Base-by-base conservation (phyloP, 2,329 filamentous ascomycete genomes). In the Parascedosporium putredinis region DNA sequence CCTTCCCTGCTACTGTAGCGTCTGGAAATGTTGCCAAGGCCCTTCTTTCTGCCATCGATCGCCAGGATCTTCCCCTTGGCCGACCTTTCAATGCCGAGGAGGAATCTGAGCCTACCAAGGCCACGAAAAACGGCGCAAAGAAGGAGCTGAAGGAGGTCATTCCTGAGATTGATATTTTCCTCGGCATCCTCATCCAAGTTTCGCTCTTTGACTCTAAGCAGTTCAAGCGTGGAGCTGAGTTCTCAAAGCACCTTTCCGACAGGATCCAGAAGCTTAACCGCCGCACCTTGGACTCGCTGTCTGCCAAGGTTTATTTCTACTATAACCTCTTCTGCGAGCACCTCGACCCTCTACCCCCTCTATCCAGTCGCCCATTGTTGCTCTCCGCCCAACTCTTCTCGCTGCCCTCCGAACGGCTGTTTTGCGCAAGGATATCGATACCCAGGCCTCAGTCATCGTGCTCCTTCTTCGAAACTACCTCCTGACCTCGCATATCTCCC, bases 261-360 rank as follows among this genome's bases (percentile, higher is more conserved):
- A 84, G 85, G 63, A 84, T 97, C 64, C 88, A 94, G 61, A 77
- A 82, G 49, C 76, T 95, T 64, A 98, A 98, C 74, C 86, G 93
- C 55, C 84, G 93, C 59, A 97, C 93, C 22, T 74, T 98, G 54
- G 93, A 98, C 67, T 89, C 90, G 46, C 80, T 98, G 52, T 87
- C 90, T 52, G 89, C 91, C 56, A 94, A 94, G 68, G 89, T 91
- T 55, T 98, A 96, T 76, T 97, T 96, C 70, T 98, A 98, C 75
- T 95, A 88, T 70, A 88, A 88, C 22, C 76, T 97, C 59, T 97
- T 97, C 74, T 88, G 85, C 70, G 93, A 98, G 75, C 84, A 94
- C 67, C 79, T 94, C 54, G 80, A 83, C 53, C 90, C 91, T 20
- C 79, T 91, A 55, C 87, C 93, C 42, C 90, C 91, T 96, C 90